A percentile compares a stretch with the other conserved stretches of the same genome.
These are phyloP conservation scores for Thalassiosira hispida DNA, from an alignment of 352 stramenopile species.

Conservation along the genomic window DNA sequence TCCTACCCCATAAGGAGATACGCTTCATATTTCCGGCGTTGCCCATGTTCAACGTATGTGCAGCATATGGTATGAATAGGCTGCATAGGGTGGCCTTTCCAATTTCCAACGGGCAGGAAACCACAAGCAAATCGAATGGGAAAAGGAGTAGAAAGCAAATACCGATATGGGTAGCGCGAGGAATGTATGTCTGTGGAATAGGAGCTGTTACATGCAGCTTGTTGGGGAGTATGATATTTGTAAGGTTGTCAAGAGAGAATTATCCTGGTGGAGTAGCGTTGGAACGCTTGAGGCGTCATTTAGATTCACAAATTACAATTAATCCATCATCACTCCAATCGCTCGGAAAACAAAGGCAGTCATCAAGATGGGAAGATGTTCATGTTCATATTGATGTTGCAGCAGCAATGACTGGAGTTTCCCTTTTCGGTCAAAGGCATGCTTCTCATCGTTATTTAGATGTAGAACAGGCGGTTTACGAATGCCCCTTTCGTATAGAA, in stretches of 20 bases:
- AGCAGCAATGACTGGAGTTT: conserved; percentile 93
- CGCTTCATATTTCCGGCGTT: conserved; percentile 97
- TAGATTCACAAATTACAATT: conserved; percentile 26
- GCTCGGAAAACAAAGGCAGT: neutral
- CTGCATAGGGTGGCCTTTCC: conserved; percentile 62
- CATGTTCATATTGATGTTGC: conserved; percentile 91
- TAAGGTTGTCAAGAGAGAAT: conserved; percentile 88
- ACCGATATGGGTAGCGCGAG: conserved; percentile 21
- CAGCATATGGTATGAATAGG: conserved; percentile 87
- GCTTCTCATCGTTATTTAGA: conserved; percentile 8
- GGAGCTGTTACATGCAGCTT: conserved; percentile 72
- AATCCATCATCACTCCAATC: conserved; percentile 14
- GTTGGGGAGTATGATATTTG: conserved; percentile 72
- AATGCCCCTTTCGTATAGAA: conserved; percentile 27
- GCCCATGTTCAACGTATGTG: conserved; percentile 93
- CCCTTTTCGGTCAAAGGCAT: conserved; percentile 77
- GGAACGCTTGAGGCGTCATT: conserved; percentile 50
- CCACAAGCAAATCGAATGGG: neutral
- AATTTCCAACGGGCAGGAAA: neutral
- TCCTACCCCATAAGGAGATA: conserved; percentile 98
- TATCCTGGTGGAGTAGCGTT: conserved; percentile 90
- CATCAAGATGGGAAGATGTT: conserved; percentile 30
- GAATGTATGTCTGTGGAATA: conserved; percentile 54
- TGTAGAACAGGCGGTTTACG: conserved; percentile 16
- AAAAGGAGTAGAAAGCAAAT: conserved; percentile 36